A percentile compares a stretch with the other conserved stretches of the same genome.
These are phyloP conservation scores for Pogostemon cablin DNA, from an alignment of 257 asterid species.

Conservation along the genomic window DNA sequence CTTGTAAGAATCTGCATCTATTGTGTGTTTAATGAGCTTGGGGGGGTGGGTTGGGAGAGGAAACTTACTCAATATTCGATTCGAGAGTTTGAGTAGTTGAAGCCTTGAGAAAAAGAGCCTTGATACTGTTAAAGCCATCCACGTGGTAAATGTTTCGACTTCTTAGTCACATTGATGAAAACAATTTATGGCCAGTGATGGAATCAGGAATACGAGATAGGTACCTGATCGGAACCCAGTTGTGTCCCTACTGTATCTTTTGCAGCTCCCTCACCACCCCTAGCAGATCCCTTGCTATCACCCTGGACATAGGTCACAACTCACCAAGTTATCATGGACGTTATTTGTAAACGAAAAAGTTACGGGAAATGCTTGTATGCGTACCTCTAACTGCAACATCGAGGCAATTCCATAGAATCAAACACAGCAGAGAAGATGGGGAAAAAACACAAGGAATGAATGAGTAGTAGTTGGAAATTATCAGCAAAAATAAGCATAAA, in stretches of 20 bases:
- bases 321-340: conserved; percentile 27
- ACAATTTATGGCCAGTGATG: neutral
- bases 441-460: neutral
- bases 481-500: conserved; percentile 9
- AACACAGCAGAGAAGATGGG: conserved; percentile 18
- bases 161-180: conserved; percentile 19
- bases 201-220: conserved; percentile 1
- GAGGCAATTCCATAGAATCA: conserved; percentile 32
- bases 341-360: conserved; percentile 11
- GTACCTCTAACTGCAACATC: conserved; percentile 61
- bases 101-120: conserved; percentile 55
- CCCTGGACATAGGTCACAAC: conserved; percentile 46
- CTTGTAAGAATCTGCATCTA: neutral
- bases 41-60: neutral
- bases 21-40: too few relatives aligned
- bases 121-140: conserved; percentile 50
- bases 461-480: conserved; percentile 26
- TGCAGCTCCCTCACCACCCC: conserved; percentile 53
- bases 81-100: conserved; percentile 57
- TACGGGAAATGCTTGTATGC: conserved; percentile 25
- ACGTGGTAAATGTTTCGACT: conserved; percentile 1
- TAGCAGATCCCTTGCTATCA: conserved; percentile 59
- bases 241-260: conserved; percentile 47
- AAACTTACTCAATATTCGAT: conserved; percentile 51
- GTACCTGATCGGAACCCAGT: conserved; percentile 52